Base-by-base conservation (phyloP, 257 asterid species). In the Salvia splendens region DNA sequence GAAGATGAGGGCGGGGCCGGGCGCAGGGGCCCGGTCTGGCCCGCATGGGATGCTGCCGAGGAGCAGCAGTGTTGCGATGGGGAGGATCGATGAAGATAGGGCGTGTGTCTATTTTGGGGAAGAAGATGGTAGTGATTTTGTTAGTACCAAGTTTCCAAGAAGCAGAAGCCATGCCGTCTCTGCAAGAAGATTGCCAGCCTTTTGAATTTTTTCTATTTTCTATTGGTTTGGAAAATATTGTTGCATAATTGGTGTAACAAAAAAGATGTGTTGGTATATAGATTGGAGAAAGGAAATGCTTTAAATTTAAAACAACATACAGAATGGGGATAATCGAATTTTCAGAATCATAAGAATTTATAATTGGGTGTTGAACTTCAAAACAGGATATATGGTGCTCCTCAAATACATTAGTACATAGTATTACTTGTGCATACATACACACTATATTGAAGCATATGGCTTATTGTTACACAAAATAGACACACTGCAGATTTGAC, bases 51-150 rank as follows among this genome's bases (percentile, higher is more conserved):
- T 69, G 80, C 84, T 86, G 69, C 88, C 88, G 5, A 76, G 96
- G 16, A 91, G 97, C 68, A 49, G 46, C 65, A 91, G 95, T 9
- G 96, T 86, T 0, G 92, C 84, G 0, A 86, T 91, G 91, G 93
- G 89, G 12, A 88, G 82, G 73, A 91, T 91, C 36, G 97, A 88
- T 70, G 97, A 91, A 61, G 97, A 91, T 1, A 70, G 67, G 2
- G 88, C 97, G 0, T 65, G 75, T 3, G 78, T 38, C 72, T 65
- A 71, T 75, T 80, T 79, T 48, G 82, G 79, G 6, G 90, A 80
- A 8, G 79, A 73, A 3, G 33, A 56, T n/a, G n/a, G 14, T 43
- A 38, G 1, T 46, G 60, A 10, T 17, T n/a, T 28, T 52, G 15
- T 40, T 38, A 64, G 53, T 0, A 28, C 63, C 11, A 78, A 72